Conservation (phyloP, 352 stramenopile genomes). For the Phytopythium aichiense region DNA sequence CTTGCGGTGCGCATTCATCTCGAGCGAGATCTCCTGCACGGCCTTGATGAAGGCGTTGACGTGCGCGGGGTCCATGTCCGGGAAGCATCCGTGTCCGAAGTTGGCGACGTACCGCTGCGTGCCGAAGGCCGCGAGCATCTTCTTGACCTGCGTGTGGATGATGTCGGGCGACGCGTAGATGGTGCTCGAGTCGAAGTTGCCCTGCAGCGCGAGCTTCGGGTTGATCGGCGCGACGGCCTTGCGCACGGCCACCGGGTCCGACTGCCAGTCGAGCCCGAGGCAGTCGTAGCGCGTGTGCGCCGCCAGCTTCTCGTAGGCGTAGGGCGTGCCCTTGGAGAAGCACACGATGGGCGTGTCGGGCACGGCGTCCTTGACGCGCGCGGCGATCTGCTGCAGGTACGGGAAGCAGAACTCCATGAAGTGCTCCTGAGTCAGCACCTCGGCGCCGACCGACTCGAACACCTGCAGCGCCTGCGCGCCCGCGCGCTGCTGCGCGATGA, state of each 20-base stretch:
- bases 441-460: constrained; percentile 96
- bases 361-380: constrained; percentile 67
- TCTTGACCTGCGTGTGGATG: constrained; percentile 84
- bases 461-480: constrained; percentile 95
- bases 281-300: constrained; percentile 92
- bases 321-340: constrained; percentile 85
- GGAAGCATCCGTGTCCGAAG: constrained; percentile 96
- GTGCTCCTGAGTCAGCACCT: constrained; percentile 91
- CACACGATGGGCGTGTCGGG: constrained; percentile 71
- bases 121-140: constrained; percentile 94
- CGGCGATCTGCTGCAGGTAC: constrained; percentile 80
- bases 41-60: constrained; percentile 95
- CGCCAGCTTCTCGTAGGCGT: constrained; percentile 68
- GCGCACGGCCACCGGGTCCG: constrained; percentile 87
- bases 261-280: constrained; percentile 92
- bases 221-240: constrained; percentile 50
- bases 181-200: constrained; percentile 91
- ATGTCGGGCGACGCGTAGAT: constrained; percentile 85
- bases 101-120: constrained; percentile 97
- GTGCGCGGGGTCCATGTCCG: constrained; percentile 92
- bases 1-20: constrained; percentile 66
- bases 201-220: constrained; percentile 80
- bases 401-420: constrained; percentile 96
- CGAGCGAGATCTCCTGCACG: constrained; percentile 92
- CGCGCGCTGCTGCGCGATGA: constrained; percentile 91